These are phyloP conservation scores for Talaromyces amestolkiae DNA, from an alignment of 2,329 filamentous ascomycete genomes.

Conservation along the genomic window DNA sequence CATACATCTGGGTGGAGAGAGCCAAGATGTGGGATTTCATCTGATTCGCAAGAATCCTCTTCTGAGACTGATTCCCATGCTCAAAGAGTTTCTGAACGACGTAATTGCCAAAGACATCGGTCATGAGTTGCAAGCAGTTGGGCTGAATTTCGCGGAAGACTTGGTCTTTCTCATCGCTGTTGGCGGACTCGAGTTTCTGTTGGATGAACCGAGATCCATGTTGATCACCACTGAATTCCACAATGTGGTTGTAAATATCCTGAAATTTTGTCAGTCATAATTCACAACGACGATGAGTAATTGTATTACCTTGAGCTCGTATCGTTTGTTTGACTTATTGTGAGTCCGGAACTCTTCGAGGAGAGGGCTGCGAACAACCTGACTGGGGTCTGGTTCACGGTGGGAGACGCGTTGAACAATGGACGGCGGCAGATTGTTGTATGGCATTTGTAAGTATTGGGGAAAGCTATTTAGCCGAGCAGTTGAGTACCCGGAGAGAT, in stretches of 20 bases:
- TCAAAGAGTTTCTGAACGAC: conserved; percentile 98
- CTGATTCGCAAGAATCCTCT: conserved; percentile 76
- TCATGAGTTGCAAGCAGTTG: conserved; percentile 86
- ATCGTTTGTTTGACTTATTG: conserved; percentile 69
- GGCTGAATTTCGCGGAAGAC: conserved; percentile 83
- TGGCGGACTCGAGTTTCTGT: conserved; percentile 83
- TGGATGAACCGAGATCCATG: conserved; percentile 96
- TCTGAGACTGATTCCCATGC: conserved; percentile 90
- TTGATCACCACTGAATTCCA: conserved; percentile 94
- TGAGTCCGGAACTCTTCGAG: conserved; percentile 77
- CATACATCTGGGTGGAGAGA: conserved; percentile 85
- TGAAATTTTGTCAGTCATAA: conserved; percentile 31
- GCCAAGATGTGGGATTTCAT: conserved; percentile 83
- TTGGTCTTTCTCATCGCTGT: conserved; percentile 91
- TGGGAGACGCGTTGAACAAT: conserved; percentile 44
- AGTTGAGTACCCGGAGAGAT: conserved; percentile 33
- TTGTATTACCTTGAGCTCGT: conserved; percentile 67
- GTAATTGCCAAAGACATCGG: conserved; percentile 96
- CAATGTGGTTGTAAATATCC: conserved; percentile 82
- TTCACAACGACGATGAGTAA: not conserved
- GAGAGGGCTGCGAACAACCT: conserved; percentile 66
- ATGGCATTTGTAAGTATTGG: conserved; percentile 37
- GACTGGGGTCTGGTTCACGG: conserved; percentile 59
- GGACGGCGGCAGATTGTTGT: conserved; percentile 31
- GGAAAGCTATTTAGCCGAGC: conserved; percentile 36